phyloP scores from a whole-genome alignment of 306 rosid species.

The Begonia peltatifolia region DNA sequence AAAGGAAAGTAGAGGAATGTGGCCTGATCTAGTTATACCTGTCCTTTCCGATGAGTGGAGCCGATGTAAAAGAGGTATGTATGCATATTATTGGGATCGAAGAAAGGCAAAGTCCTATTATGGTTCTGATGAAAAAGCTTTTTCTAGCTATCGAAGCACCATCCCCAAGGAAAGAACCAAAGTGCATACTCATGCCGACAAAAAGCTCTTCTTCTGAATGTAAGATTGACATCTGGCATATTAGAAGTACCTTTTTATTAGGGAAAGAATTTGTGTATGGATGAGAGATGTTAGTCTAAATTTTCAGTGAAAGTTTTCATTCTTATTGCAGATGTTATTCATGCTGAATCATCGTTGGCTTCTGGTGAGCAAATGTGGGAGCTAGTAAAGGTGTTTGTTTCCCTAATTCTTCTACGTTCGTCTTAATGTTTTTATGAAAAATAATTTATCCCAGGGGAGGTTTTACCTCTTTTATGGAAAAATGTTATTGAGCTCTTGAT shows the following conservation, averaged over 20 bases:
- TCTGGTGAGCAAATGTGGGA: conserved; percentile 85
- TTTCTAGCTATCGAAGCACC: conserved; percentile 77
- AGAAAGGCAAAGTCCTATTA: conserved; percentile 3
- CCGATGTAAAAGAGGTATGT: conserved; percentile 77
- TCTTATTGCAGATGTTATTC: conserved; percentile 26
- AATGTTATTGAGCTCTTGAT: too few relatives aligned
- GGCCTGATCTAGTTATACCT: conserved; percentile 66
- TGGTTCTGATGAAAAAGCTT: conserved; percentile 15
- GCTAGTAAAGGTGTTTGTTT: conserved; percentile 59
- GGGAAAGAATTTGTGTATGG: not conserved
- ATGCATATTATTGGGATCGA: too few relatives aligned
- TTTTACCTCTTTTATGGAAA: not conserved
- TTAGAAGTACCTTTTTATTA: not conserved
- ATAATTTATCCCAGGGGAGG: not conserved
- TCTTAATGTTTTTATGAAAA: not conserved
- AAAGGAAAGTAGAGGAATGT: conserved; percentile 59
- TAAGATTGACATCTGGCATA: conserved; percentile 13
- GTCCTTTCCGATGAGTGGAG: conserved; percentile 73
- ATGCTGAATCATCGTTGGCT: conserved; percentile 49
- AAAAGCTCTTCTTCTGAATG: conserved; percentile 38
- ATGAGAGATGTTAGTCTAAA: too few relatives aligned
- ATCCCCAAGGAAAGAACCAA: conserved; percentile 63
- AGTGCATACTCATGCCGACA: conserved; percentile 38
- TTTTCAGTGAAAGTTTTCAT: conserved; percentile 12
- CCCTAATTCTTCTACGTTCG: not conserved